These are phyloP conservation scores for Phenoliferia sp. DNA, from an alignment of 1,284 basidiomycete species.

Conservation along the genomic window DNA sequence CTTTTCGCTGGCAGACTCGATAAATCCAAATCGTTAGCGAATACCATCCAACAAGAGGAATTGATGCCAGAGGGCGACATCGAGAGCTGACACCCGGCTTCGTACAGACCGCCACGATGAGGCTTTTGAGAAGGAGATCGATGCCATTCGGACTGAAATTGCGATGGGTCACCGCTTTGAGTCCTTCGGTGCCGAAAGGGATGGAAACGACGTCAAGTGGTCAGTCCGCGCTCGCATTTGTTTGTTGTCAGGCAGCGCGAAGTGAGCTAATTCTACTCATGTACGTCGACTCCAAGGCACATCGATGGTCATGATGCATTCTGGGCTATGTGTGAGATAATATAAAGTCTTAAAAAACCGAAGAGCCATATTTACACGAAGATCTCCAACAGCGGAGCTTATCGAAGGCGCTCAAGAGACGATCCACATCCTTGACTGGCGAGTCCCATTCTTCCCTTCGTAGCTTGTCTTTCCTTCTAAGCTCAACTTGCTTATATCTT, in stretches of 20 bases:
- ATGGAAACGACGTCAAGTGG: slow-evolving; percentile 79
- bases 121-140: slow-evolving; percentile 46
- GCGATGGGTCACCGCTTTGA: slow-evolving; percentile 51
- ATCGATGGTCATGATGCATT: slow-evolving; percentile 61
- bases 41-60: background rate
- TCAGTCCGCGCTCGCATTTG: slow-evolving; percentile 33
- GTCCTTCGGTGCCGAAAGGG: slow-evolving; percentile 69
- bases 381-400: slow-evolving; percentile 57
- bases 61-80: background rate
- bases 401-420: slow-evolving; percentile 55
- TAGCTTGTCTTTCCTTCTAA: no score
- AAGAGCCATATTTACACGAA: slow-evolving; percentile 48
- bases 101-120: slow-evolving; percentile 61
- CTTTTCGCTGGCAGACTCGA: slow-evolving; percentile 15
- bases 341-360: slow-evolving; percentile 43
- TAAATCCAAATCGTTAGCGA: slow-evolving; percentile 44
- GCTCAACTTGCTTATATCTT: slow-evolving; percentile 50
- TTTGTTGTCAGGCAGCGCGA: background rate
- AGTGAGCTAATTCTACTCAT: background rate
- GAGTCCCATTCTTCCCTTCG: background rate
- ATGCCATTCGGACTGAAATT: slow-evolving; percentile 8
- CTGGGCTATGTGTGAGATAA: slow-evolving; percentile 51
- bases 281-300: background rate
- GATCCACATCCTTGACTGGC: slow-evolving; percentile 39
- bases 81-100: background rate